A percentile compares a stretch with the other conserved stretches of the same genome.
Conservation (phyloP, 2,329 filamentous ascomycete genomes). For the Epicoccum sorghinum region DNA sequence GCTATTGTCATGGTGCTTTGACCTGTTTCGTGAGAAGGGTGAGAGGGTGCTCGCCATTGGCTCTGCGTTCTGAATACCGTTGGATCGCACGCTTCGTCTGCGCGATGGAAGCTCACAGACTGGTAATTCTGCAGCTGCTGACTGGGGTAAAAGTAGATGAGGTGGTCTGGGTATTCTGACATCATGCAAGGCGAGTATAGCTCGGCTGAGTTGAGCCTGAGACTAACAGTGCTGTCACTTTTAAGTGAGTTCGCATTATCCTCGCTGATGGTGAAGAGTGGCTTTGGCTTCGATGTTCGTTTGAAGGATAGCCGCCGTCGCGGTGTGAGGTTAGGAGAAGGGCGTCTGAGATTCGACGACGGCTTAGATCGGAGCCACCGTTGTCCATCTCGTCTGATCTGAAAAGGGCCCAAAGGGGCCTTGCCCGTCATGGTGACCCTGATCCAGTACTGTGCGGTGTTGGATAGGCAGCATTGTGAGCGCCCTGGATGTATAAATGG, state of each 20-base stretch:
- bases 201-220: not conserved
- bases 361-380: conserved; percentile 7
- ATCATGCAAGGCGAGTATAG: not conserved
- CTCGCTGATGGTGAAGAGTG: conserved; percentile 1
- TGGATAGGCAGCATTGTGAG: not conserved
- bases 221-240: conserved; percentile 4
- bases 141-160: conserved; percentile 3
- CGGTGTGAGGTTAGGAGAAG: not conserved
- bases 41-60: not conserved
- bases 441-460: not conserved
- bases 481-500: not conserved
- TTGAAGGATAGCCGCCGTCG: not conserved
- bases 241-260: not conserved
- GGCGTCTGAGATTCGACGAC: not conserved
- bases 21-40: not conserved
- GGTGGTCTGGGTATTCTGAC: not conserved
- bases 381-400: not conserved
- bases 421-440: conserved; percentile 3
- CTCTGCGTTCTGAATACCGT: conserved; percentile 3
- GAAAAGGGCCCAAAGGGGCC: not conserved
- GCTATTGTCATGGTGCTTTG: not conserved
- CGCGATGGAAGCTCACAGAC: conserved; percentile 2
- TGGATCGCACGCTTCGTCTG: not conserved
- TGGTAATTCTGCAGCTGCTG: conserved; percentile 6
- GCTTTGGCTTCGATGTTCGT: not conserved